Evolutionary conservation across 2,329 filamentous ascomycete genomes (phyloP).

Genomic region (Aureobasidium pullulans): DNA sequence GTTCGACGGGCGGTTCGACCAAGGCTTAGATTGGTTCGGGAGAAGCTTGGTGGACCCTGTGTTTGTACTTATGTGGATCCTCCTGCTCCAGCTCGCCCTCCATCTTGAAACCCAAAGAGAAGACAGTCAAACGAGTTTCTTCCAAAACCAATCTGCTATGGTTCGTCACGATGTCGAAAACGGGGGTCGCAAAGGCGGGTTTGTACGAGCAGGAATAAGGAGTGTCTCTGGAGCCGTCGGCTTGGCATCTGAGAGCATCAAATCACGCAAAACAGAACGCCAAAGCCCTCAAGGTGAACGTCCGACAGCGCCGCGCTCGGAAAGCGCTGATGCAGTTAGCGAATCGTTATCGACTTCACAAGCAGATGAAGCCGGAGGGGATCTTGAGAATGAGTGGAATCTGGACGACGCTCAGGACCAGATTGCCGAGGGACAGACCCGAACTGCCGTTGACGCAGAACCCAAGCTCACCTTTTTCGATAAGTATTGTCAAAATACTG

Average conservation of each 20-base stretch:
- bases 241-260: slow-evolving; percentile 1
- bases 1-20: not conserved
- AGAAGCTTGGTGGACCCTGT: not conserved
- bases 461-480: not conserved
- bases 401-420: slow-evolving; percentile 7
- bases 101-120: not conserved
- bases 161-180: not conserved
- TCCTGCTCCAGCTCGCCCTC: no score
- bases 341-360: not conserved
- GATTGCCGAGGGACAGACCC: not conserved
- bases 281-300: not conserved
- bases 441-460: not conserved
- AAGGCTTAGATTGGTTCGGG: not conserved
- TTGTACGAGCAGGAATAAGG: not conserved
- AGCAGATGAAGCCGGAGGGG: not conserved
- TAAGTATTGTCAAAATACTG: not conserved
- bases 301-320: not conserved
- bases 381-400: not conserved
- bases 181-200: not conserved
- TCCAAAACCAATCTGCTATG: not conserved
- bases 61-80: not conserved
- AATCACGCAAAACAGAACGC: not conserved
- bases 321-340: not conserved
- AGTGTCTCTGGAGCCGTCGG: not conserved
- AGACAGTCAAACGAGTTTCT: no score